Base-by-base conservation (phyloP, 163 green algal genomes). In the Scenedesmus sp. region DNA sequence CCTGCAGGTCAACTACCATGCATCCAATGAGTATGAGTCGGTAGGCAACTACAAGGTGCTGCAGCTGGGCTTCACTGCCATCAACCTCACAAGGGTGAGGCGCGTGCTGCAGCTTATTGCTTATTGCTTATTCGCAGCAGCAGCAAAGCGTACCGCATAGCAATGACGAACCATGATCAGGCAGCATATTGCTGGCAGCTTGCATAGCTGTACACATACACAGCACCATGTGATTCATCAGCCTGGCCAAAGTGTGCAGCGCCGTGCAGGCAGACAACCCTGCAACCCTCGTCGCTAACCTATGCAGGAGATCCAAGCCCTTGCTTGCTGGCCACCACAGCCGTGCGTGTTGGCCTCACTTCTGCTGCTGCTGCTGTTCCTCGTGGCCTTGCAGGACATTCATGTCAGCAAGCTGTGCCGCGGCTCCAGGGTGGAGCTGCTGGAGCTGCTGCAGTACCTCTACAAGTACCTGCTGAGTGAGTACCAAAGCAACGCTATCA, bases 381-480 rank as follows among this genome's bases (percentile, higher is more conserved):
- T 40, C 37, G n/a, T 49, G 73, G 35, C 7, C 35, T 53, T 30
- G 26, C 87, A 96, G 94, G 93, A 96, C 43, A 91, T 95, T 33
- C 78, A 92, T 70, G 88, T 96, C 1, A 56, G 90, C 83, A 92
- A 91, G 87, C 89, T 96, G 51, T 91, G 88, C 70, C 61, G 81
- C 12, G 94, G 88, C 1, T 91, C 83, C 3, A 53, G 87, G 30
- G 86, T 90, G 4, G 94, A 96, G 51, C 87, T 83, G 20, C 85
- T 95, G 84, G 94, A 96, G 87, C 87, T 96, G 43, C 83, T 94
- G 83, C 94, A 96, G 85, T 96, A 91, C 88, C 79, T 96, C 22
- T 94, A 94, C 89, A 94, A 95, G 33, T 92, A 87, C 78, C 79
- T 93, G 26, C 84, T 86, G 26, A 92, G 92, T 94, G 59, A 92